Evolutionary conservation across 179 eudicot species (phyloP).

Genomic region (Spinacia oleracea): DNA sequence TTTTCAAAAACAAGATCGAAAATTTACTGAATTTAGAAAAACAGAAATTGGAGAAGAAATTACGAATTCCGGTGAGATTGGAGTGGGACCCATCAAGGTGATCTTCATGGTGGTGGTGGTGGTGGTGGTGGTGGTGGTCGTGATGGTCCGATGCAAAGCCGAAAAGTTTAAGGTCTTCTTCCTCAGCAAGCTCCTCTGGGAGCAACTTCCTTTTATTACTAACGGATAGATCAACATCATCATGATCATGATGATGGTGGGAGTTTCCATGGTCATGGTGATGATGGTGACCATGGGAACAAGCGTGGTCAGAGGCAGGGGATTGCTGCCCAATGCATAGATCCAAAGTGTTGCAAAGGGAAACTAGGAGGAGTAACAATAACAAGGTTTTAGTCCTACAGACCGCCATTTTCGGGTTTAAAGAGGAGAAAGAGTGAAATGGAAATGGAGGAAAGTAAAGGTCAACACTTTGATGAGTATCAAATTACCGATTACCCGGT

Average conservation of each 20-base stretch:
- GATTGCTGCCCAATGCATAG: conserved; percentile 42
- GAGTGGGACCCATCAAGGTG: conserved; percentile 41
- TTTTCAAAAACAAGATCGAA: background rate
- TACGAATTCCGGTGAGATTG: conserved; percentile 63
- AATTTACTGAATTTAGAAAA: background rate
- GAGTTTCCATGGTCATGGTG: conserved; percentile 36
- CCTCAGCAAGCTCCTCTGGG: conserved; percentile 92
- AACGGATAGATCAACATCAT: background rate
- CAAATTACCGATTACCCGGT: too few relatives aligned
- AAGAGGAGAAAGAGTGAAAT: conserved; percentile 5
- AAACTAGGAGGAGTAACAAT: conserved; percentile 23
- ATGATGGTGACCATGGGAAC: conserved; percentile 50
- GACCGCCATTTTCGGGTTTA: conserved; percentile 35
- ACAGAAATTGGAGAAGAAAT: conserved; percentile 9
- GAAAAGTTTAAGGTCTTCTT: conserved; percentile 70
- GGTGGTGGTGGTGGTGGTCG: conserved; percentile 36
- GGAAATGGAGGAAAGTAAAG: background rate
- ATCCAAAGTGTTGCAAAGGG: conserved; percentile 23
- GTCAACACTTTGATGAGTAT: background rate
- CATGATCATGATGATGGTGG: conserved; percentile 30
- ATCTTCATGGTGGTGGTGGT: conserved; percentile 29
- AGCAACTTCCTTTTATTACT: conserved; percentile 33
- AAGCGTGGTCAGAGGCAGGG: conserved; percentile 43
- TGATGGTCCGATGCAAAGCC: conserved; percentile 53
- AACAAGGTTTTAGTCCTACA: conserved; percentile 21